phyloP scores from a whole-genome alignment of 768 basidiomycete species.

The Mycena belliarum region DNA sequence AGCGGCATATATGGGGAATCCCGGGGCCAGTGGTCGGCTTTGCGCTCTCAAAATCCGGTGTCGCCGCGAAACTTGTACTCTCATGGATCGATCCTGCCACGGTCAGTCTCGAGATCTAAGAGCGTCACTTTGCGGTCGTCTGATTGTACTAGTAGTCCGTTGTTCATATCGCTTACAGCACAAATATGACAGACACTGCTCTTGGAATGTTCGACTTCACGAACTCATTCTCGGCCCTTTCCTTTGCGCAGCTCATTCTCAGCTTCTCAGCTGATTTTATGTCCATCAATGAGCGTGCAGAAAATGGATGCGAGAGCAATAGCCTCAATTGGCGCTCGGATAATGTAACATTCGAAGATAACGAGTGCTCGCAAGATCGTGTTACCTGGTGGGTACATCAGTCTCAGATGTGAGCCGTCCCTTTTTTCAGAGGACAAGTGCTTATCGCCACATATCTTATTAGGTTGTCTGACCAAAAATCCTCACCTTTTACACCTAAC shows the following conservation, averaged over 20 bases:
- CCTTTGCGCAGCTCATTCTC: slow-evolving; percentile 1
- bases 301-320: neutral
- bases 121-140: no score
- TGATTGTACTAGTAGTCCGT: no score
- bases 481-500: no score
- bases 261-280: neutral
- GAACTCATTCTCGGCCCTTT: neutral
- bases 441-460: no score
- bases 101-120: neutral
- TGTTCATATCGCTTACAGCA: no score
- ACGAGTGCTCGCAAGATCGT: no score
- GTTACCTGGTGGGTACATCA: no score
- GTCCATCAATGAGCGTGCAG: neutral
- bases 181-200: no score
- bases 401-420: no score
- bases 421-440: neutral
- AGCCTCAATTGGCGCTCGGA: slow-evolving; percentile 6
- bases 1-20: slow-evolving; percentile 3
- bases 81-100: neutral
- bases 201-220: no score
- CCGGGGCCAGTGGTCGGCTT: neutral
- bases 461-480: no score
- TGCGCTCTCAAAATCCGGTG: neutral
- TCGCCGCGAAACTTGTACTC: neutral
- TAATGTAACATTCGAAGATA: neutral